Base-by-base conservation (phyloP, 2,329 filamentous ascomycete species). In the Penicillium sp. region DNA sequence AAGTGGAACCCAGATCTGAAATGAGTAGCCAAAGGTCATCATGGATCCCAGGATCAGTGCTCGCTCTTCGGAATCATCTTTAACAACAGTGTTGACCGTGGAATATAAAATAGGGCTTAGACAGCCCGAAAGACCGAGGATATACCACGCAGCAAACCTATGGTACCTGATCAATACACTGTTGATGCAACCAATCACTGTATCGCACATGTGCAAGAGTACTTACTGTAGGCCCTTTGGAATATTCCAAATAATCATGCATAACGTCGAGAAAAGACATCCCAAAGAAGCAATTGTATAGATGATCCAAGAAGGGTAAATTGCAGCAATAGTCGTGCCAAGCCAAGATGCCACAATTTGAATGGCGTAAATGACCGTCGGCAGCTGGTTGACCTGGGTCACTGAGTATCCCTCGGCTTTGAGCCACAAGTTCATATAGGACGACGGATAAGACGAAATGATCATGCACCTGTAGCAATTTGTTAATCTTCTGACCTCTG, bases 381-480 rank as follows among this genome's bases (percentile, higher is more conserved):
- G 80, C 1, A 82, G 74, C 12, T 77, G 71, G 64, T 82, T 82
- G 55, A 81, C 76, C 54, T 82, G 74, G 0, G 75, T 73, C 0
- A 82, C 72, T 0, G 77, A 76, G 61, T 79, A 82, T 5, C 74
- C 74, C 26, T 79, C 75, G 1, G 74, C 73, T 55, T 81, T 81
- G 40, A 82, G 74, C 80, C 80, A 82, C 11, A 82, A 73, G 27
- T 75, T 80, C 79, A 82, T 82, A 53, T 82, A 81, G 0, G 48
- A 47, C 9, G 40, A 56, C 6, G 78, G 78, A 54, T 82, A 82
- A 0, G 71, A 71, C 0, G 75, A 75, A n/a, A 75, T 70, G 43
- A 77, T 76, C 73, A 78, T 77, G 65, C 71, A 77, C 8, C 75
- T 77, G 43, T 1, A 45, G n/a, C 2, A 11, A 18, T 48, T 43